Evolutionary conservation across 2,329 filamentous ascomycete species (phyloP).

Genomic region (Lachnellula cervina): DNA sequence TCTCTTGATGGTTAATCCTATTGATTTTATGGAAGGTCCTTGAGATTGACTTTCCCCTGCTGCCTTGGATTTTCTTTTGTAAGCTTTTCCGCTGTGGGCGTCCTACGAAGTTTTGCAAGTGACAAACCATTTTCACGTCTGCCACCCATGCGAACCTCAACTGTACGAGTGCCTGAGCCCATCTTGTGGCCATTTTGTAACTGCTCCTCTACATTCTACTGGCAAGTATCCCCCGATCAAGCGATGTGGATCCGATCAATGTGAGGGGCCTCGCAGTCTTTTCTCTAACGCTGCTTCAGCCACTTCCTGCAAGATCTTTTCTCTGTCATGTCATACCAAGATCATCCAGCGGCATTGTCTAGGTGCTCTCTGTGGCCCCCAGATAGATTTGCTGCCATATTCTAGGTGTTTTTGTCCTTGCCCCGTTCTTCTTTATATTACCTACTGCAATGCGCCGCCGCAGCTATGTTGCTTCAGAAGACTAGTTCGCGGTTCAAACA

Average conservation of each 20-base stretch:
- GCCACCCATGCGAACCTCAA: slow-evolving; percentile 20
- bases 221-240: slow-evolving; percentile 2
- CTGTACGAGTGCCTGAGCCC: slow-evolving; percentile 4
- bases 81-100: not conserved
- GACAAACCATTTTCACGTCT: slow-evolving; percentile 19
- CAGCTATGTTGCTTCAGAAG: slow-evolving; percentile 22
- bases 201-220: not conserved
- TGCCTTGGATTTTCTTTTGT: not conserved
- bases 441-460: not conserved
- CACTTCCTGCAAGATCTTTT: not conserved
- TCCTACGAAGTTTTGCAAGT: slow-evolving; percentile 7
- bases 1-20: slow-evolving; percentile 7
- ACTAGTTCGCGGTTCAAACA: slow-evolving; percentile 21
- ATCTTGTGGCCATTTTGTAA: not conserved
- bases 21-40: not conserved
- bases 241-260: slow-evolving; percentile 1
- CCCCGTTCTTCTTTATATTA: not conserved
- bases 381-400: not conserved
- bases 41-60: not conserved
- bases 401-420: not conserved
- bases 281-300: not conserved
- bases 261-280: slow-evolving; percentile 2
- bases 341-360: slow-evolving; percentile 6
- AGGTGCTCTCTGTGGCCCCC: not conserved
- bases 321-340: slow-evolving; percentile 15